Conservation (phyloP, 768 basidiomycete species). For the Termitomyces sp. region DNA sequence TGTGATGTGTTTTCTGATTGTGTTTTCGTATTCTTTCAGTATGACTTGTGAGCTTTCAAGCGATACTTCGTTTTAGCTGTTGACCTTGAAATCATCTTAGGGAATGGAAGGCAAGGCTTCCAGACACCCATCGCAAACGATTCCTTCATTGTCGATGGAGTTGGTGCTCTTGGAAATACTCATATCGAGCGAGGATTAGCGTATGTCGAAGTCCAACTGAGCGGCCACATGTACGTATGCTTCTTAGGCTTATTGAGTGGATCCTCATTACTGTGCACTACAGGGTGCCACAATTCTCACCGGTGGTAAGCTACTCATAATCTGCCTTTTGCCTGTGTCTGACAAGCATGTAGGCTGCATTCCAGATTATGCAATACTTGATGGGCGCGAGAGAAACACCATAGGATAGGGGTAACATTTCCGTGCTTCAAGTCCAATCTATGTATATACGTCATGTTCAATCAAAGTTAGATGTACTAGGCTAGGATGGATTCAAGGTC, state of each 20-base stretch:
- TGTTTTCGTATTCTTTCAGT: constrained; percentile 16
- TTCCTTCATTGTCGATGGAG: constrained; percentile 66
- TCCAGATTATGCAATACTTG: constrained; percentile 66
- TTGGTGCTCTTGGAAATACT: constrained; percentile 62
- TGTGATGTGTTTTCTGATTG: not conserved
- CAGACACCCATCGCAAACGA: constrained; percentile 63
- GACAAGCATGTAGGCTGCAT: constrained; percentile 44
- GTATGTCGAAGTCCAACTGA: constrained; percentile 61
- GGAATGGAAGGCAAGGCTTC: constrained; percentile 70
- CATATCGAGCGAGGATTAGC: constrained; percentile 69
- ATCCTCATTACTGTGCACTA: not conserved
- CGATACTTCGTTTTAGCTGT: not conserved
- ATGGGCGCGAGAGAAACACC: constrained; percentile 59
- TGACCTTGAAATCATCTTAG: constrained; percentile 19
- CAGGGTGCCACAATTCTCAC: constrained; percentile 68
- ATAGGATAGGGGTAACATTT: constrained; percentile 20
- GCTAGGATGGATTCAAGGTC: not conserved
- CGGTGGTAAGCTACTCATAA: constrained; percentile 37
- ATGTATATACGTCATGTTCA: not conserved
- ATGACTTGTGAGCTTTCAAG: constrained; percentile 36
- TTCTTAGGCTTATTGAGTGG: not conserved
- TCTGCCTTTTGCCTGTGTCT: not conserved
- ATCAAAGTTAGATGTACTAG: not conserved
- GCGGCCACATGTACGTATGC: constrained; percentile 63
- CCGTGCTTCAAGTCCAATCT: not conserved